phyloP scores from a whole-genome alignment of 768 basidiomycete genomes.

The Xerocomellus chrysenteron region DNA sequence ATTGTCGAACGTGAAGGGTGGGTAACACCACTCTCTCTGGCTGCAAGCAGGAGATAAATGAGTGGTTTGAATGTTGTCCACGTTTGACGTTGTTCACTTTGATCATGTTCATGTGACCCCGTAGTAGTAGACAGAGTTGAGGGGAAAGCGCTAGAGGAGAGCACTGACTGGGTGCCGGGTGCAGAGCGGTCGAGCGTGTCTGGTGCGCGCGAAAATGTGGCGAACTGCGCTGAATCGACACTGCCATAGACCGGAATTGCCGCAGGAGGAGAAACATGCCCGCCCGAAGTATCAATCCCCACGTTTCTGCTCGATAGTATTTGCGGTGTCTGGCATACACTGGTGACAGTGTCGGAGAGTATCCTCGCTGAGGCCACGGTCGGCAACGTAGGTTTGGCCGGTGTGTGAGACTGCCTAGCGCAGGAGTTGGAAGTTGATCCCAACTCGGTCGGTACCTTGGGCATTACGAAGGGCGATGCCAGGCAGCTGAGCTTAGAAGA shows the following conservation, averaged over 20 bases:
- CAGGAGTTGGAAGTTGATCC: constrained; percentile 1
- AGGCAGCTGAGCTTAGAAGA: constrained; percentile 9
- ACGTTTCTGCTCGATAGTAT: constrained; percentile 4
- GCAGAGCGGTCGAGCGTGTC: constrained; percentile 1
- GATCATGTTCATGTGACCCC: background rate
- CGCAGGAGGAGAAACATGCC: background rate
- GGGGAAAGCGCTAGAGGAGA: constrained; percentile 1
- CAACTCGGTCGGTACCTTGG: background rate
- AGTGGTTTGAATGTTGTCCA: constrained; percentile 33
- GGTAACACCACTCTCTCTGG: constrained; percentile 28
- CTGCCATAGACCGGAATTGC: background rate
- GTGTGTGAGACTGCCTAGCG: background rate
- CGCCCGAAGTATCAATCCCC: background rate
- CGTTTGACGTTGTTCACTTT: background rate
- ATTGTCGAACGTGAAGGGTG: constrained; percentile 42
- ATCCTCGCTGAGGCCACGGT: background rate
- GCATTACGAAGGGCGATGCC: constrained; percentile 16
- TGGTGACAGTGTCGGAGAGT: background rate
- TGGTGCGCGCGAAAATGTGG: constrained; percentile 2
- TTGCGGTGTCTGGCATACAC: background rate
- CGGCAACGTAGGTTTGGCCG: background rate
- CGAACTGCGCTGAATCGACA: constrained; percentile 1
- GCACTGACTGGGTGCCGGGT: background rate
- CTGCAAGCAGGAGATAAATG: constrained; percentile 22
- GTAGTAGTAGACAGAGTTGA: constrained; percentile 2